Evolutionary conservation across 1,139 yeast genomes (phyloP), one percentile per base, ranked within the genome.

Genomic region (Casaregolazyma suthepensis): DNA sequence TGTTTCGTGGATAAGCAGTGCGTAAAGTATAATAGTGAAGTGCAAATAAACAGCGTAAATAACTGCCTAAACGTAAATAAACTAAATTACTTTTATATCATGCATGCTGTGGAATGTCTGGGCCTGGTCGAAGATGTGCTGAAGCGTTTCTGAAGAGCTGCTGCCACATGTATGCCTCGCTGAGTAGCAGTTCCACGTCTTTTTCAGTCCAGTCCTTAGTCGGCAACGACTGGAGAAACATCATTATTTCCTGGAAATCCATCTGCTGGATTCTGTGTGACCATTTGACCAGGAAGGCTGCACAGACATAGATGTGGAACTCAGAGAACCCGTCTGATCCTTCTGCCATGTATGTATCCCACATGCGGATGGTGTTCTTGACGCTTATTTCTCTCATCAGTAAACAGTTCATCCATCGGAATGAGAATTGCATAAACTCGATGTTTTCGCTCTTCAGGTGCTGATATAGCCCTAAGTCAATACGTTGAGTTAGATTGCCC

Each of bases 331-430:
- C 97, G 40, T 86, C 78, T 0, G 93, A 85, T 4, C 87, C 87
- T 67, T 93, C 97, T 51, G 96, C 83, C 52, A 93, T 72, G 67
- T 93, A 93, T 0, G 99, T 91, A 66, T 93, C 99, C 99, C 99
- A 93, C 96, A 93, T 93, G 53, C 99, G 76, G 29, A 90, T 82
- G 7, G 93, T 87, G 56, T 89, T 78, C 43, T 76, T 75, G 63
- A 93, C 82, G 47, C 85, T 82, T 46, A 93, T 76, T 66, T 93
- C 99, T 60, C 99, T 79, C 99, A 93, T 93, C 53, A 93, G 74
- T 63, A 93, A 74, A 71, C 99, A 93, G 71, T 94, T 93, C 98
- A 94, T 94, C 99, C 99, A 93, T 60, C 99, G 77, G 72, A 93
- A 94, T 29, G 96, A 81, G 71, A 93, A 93, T 68, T 94, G 99